A percentile compares a stretch with the other conserved stretches of the same genome.
Evolutionary conservation across 352 stramenopile species (phyloP).

Genomic region (Globisporangium nodosum): DNA sequence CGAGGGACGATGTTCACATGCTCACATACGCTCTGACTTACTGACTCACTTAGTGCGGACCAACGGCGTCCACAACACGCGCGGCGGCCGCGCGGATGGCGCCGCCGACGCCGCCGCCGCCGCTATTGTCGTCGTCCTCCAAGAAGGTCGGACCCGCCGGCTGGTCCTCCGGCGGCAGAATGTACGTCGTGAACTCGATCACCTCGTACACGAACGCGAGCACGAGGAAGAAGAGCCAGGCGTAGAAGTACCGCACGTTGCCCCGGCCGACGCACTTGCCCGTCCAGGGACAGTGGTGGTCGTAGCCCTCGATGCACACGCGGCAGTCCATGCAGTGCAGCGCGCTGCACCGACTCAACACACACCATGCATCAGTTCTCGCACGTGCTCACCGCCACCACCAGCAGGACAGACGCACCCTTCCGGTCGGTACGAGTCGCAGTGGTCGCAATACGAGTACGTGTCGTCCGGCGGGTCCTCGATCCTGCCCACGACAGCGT

Average conservation of each 20-base stretch:
- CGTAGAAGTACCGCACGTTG: conserved; percentile 81
- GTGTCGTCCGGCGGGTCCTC: conserved; percentile 35
- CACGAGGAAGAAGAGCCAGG: conserved; percentile 81
- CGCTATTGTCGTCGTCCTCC: conserved; percentile 8
- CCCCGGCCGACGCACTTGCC: conserved; percentile 85
- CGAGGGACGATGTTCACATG: too few species aligned
- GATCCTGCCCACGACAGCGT: neutral
- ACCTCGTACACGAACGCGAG: conserved; percentile 85
- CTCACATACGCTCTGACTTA: too few species aligned
- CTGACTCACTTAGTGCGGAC: too few species aligned
- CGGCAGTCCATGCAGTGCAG: conserved; percentile 86
- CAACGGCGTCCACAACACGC: too few species aligned
- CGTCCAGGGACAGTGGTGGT: conserved; percentile 93
- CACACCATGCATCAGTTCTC: neutral
- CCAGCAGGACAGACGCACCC: conserved; percentile 24
- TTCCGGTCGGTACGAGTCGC: conserved; percentile 67
- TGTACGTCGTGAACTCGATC: conserved; percentile 85
- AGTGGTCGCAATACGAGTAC: conserved; percentile 79
- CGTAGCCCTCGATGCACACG: conserved; percentile 84
- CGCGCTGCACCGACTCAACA: conserved; percentile 25
- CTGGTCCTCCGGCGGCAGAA: conserved; percentile 59
- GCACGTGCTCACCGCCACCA: too few species aligned
- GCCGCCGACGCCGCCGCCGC: neutral
- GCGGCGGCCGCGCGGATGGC: too few species aligned
- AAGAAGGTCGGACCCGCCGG: conserved; percentile 8